phyloP scores from a whole-genome alignment of 306 rosid genomes.

The Lagenaria siceraria region DNA sequence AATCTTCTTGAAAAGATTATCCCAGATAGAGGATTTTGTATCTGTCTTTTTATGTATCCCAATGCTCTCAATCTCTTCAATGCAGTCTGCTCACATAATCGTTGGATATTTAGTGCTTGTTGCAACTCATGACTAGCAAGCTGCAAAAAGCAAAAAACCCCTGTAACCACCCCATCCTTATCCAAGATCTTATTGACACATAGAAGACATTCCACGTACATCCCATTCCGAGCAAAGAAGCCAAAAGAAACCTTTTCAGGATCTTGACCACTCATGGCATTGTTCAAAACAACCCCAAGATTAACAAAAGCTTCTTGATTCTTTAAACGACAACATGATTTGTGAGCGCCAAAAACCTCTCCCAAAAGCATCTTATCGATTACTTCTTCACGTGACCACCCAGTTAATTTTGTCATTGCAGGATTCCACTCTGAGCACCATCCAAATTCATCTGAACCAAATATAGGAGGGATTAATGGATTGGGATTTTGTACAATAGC shows the following conservation, averaged over 20 bases:
- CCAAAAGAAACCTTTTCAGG: slow-evolving; percentile 61
- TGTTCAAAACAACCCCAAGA: slow-evolving; percentile 63
- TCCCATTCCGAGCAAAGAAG: slow-evolving; percentile 51
- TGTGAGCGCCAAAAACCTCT: slow-evolving; percentile 68
- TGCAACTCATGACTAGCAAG: slow-evolving; percentile 87
- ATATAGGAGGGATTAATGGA: slow-evolving; percentile 90
- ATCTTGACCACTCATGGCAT: slow-evolving; percentile 66
- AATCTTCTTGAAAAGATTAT: slow-evolving; percentile 47
- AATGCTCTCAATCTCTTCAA: slow-evolving; percentile 64
- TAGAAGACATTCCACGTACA: slow-evolving; percentile 69
- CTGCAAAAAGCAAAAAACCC: slow-evolving; percentile 92
- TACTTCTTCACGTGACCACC: slow-evolving; percentile 81
- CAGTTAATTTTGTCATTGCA: slow-evolving; percentile 78
- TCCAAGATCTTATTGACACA: slow-evolving; percentile 76
- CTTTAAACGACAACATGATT: slow-evolving; percentile 68
- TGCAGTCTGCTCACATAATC: slow-evolving; percentile 72
- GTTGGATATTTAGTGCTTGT: slow-evolving; percentile 74
- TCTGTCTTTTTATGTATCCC: slow-evolving; percentile 67
- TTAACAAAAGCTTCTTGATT: slow-evolving; percentile 83
- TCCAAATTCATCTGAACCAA: slow-evolving; percentile 88
- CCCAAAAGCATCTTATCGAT: slow-evolving; percentile 91
- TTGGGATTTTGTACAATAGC: slow-evolving; percentile 88
- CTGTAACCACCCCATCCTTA: slow-evolving; percentile 57
- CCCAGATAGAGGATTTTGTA: slow-evolving; percentile 57
- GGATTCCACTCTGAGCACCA: slow-evolving; percentile 98